These are phyloP conservation scores for Amanita subjunquillea DNA, from an alignment of 768 basidiomycete genomes.

Conservation along the genomic window DNA sequence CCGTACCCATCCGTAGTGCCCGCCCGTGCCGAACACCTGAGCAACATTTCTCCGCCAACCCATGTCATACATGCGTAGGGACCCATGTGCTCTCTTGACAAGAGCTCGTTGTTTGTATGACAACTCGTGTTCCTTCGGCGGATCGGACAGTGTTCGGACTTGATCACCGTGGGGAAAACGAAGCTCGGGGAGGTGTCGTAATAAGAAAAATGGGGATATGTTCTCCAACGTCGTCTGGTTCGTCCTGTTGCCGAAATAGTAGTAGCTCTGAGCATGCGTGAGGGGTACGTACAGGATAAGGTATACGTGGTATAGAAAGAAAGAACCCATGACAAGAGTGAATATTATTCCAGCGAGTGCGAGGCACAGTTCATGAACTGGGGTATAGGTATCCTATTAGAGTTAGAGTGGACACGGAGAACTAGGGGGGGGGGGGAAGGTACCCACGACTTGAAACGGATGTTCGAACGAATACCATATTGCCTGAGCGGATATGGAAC, in stretches of 20 bases:
- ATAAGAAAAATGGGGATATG: constrained; percentile 63
- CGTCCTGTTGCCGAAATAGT: constrained; percentile 31
- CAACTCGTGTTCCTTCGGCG: constrained; percentile 65
- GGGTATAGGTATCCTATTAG: constrained; percentile 48
- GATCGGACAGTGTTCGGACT: constrained; percentile 39
- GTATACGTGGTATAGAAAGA: constrained; percentile 68
- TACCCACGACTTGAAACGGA: constrained; percentile 49
- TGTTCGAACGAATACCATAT: constrained; percentile 60
- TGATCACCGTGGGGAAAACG: constrained; percentile 28
- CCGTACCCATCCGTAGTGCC: constrained; percentile 37
- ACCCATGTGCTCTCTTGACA: constrained; percentile 52
- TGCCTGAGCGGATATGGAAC: constrained; percentile 38
- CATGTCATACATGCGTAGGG: constrained; percentile 58
- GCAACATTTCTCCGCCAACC: constrained; percentile 65
- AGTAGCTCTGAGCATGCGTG: too few species aligned
- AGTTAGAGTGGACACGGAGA: neutral
- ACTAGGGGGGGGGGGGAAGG: neutral
- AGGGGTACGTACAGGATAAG: constrained; percentile 49
- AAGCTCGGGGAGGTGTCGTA: constrained; percentile 60
- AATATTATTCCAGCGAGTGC: constrained; percentile 51
- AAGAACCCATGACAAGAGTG: constrained; percentile 61
- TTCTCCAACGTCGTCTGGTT: constrained; percentile 83
- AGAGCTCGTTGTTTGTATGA: constrained; percentile 52
- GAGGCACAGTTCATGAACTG: constrained; percentile 62
- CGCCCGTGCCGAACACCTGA: constrained; percentile 52